Base-by-base conservation (phyloP, 371 early-diverging fungal genomes). In the Cokeromyces recurvatus region DNA sequence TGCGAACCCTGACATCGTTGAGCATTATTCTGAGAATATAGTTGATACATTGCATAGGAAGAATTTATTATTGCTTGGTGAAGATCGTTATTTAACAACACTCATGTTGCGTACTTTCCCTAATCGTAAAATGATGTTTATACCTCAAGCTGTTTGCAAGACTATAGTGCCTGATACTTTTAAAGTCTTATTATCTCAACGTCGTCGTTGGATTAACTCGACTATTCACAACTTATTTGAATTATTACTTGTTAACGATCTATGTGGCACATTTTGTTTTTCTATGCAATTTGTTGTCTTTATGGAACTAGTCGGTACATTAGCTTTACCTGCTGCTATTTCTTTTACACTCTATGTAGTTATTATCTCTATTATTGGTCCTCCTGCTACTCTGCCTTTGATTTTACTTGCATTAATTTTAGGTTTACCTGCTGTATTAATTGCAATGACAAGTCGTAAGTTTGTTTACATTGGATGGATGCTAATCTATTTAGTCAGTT, bases 161-260 rank as follows among this genome's bases (percentile, higher is more conserved):
- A 99, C 99, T 0, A 82, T 91, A 16, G 99, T 98, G 2, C 99
- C 99, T 3, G 92, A 91, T 57, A 80, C 81, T 16, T 99, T 99
- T 71, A 79, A 67, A 53, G 94, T 97, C 22, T 78, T 99, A 35
- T 71, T 98, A 25, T 95, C 95, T 14, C 99, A 99, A 71, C 85
- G 99, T 19, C 85, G 99, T 48, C 78, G 99, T 41, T 99, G 99
- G 99, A 99, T 99, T 72, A 99, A 99, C 76, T 97, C 98, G 3
- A 99, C 99, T 0, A 88, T 97, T 43, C 98, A 97, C 56, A 99
- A 99, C 59, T 69, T 99, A 53, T 64, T 95, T 69, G 99, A 98
- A 68, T 68, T 99, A 40, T 85, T 98, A 15, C 74, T 92, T 46
- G 95, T 99, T 4, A 84, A 90, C 25, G 94, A 97, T 60, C 74